These are phyloP conservation scores for Raphidocelis subcapitata DNA, from an alignment of 139 green algal species.

Conservation along the genomic window DNA sequence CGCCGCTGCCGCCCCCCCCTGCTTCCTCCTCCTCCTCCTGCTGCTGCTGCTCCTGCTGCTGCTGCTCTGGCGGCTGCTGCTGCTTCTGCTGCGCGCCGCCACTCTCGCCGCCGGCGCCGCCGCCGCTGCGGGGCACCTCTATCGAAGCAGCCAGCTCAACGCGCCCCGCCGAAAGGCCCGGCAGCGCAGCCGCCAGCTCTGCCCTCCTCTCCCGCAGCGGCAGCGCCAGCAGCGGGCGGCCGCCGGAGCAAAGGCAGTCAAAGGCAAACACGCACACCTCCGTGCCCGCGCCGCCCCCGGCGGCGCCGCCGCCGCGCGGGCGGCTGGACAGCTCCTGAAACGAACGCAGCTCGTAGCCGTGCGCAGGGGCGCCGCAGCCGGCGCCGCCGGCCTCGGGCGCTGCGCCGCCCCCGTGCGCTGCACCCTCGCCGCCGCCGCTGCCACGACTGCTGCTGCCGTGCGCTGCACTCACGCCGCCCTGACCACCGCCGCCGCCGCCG, in stretches of 20 bases:
- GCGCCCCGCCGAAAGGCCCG: constrained; percentile 21
- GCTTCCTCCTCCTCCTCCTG: background rate
- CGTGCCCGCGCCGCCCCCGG: constrained; percentile 30
- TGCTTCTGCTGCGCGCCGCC: too few species aligned
- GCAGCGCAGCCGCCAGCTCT: constrained; percentile 26
- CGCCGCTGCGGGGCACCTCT: constrained; percentile 24
- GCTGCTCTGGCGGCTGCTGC: too few species aligned
- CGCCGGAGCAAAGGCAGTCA: constrained; percentile 77
- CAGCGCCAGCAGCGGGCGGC: constrained; percentile 48
- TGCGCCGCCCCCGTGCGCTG: too few species aligned
- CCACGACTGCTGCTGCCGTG: background rate
- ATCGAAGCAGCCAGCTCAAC: constrained; percentile 41
- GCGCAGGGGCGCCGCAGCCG: background rate
- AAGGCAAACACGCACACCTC: constrained; percentile 89
- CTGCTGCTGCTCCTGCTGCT: background rate
- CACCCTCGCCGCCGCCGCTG: background rate
- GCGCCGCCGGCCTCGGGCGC: background rate
- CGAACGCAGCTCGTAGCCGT: constrained; percentile 46
- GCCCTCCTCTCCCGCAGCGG: constrained; percentile 56
- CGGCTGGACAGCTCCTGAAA: constrained; percentile 90
- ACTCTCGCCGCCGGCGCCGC: too few species aligned
- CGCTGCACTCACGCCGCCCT: background rate
- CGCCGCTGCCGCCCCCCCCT: background rate
- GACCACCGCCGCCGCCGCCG: background rate
- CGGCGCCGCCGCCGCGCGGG: constrained; percentile 35